Percentiles rank a stretch among this genome's conserved stretches.
Conservation (phyloP, 139 green algal genomes). For the Chlamydomonas urium region DNA sequence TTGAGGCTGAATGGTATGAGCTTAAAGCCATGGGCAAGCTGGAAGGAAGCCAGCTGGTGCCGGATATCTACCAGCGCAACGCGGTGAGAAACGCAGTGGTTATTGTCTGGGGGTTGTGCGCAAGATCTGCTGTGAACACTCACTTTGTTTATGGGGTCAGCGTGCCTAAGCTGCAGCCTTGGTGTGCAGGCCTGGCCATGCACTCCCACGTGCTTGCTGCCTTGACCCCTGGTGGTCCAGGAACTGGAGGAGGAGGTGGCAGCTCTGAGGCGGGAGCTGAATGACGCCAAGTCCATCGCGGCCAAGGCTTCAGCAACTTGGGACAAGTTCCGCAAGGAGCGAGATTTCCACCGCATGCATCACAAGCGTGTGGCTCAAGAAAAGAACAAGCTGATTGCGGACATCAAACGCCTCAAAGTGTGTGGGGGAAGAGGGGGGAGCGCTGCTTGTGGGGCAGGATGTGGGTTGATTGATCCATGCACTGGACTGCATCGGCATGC, state of each 20-base stretch:
- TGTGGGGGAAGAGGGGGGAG: not conserved
- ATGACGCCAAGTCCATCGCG: constrained; percentile 39
- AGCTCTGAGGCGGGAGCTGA: constrained; percentile 39
- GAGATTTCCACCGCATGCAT: constrained; percentile 86
- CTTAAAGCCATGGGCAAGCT: constrained; percentile 62
- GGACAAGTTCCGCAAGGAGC: constrained; percentile 77
- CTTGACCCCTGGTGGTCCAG: constrained; percentile 29
- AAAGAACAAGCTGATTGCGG: constrained; percentile 81
- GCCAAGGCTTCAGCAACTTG: constrained; percentile 42
- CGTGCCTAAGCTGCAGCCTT: not conserved
- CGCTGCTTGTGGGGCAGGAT: not conserved
- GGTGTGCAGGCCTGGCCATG: no score
- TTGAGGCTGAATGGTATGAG: constrained; percentile 88
- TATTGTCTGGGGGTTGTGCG: no score
- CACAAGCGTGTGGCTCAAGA: constrained; percentile 86
- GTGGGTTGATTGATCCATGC: no score
- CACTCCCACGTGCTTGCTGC: no score
- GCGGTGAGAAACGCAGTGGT: no score
- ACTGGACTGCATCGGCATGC: no score
- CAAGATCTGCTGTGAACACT: no score
- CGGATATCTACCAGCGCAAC: constrained; percentile 70
- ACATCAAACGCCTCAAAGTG: constrained; percentile 74
- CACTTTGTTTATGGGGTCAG: no score
- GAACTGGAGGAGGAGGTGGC: constrained; percentile 58
- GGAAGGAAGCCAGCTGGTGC: constrained; percentile 43